Evolutionary conservation across 2,329 filamentous ascomycete genomes (phyloP).

Genomic region (Arthrocladium fulminans): DNA sequence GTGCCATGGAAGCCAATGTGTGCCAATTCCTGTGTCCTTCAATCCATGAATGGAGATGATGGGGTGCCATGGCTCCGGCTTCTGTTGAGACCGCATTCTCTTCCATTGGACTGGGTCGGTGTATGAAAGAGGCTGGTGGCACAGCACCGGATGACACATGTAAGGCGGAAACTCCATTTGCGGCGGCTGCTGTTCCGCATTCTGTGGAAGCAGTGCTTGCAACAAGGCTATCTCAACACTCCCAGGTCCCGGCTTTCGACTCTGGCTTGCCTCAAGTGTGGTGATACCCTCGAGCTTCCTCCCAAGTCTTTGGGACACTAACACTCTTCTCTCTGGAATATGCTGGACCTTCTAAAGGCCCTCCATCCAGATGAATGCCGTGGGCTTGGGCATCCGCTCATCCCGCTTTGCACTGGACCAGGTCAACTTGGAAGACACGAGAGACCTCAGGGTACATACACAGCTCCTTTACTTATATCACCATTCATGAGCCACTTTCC

Average conservation of each 20-base stretch:
- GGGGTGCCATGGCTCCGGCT: too few relatives aligned
- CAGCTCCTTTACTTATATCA: conserved; percentile 58
- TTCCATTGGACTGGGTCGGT: too few relatives aligned
- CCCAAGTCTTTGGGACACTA: neutral
- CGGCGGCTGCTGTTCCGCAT: neutral
- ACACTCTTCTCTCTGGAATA: neutral
- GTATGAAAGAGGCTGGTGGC: neutral
- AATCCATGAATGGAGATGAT: too few relatives aligned
- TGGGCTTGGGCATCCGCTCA: conserved; percentile 56
- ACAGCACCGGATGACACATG: neutral
- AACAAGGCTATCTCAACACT: conserved; percentile 20
- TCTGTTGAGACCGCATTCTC: too few relatives aligned
- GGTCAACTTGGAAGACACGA: conserved; percentile 6
- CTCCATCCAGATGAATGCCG: conserved; percentile 33
- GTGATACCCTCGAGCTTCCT: neutral
- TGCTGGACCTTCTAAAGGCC: neutral
- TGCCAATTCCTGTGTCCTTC: too few relatives aligned
- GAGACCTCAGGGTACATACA: conserved; percentile 45
- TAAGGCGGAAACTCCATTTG: neutral
- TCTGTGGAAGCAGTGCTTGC: neutral
- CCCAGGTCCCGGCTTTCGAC: conserved; percentile 22
- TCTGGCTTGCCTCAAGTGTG: neutral
- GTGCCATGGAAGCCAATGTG: too few relatives aligned
- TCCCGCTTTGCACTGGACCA: conserved; percentile 55
- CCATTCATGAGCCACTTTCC: conserved; percentile 54